These are phyloP conservation scores for Knoxia roxburghii DNA, from an alignment of 257 asterid species.

Conservation along the genomic window DNA sequence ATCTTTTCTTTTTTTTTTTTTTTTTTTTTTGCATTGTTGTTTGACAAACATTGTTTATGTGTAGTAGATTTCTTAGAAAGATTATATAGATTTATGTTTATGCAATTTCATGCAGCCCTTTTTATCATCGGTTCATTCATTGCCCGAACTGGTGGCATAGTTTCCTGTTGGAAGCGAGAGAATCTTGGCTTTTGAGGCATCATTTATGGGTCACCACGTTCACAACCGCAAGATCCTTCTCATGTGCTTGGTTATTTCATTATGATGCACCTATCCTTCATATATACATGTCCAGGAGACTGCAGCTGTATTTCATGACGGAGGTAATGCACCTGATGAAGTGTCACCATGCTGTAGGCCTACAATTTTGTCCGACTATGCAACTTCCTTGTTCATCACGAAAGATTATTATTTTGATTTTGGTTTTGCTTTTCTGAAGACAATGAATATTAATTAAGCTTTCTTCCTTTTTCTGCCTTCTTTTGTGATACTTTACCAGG, in stretches of 20 bases:
- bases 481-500: background rate
- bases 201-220: background rate
- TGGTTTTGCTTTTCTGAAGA: background rate
- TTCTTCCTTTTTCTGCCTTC: background rate
- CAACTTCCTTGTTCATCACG: constrained; percentile 3
- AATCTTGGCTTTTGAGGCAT: background rate
- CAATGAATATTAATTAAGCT: background rate
- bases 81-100: background rate
- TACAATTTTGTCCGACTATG: constrained; percentile 10
- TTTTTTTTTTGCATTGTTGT: constrained; percentile 7
- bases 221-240: background rate
- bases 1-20: too few species aligned
- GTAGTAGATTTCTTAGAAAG: background rate
- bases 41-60: background rate
- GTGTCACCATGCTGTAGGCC: constrained; percentile 4
- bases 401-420: background rate
- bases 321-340: constrained; percentile 1
- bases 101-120: background rate
- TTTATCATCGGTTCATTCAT: background rate
- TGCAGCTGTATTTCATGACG: background rate
- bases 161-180: background rate
- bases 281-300: background rate
- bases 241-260: background rate
- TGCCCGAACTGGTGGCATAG: background rate
- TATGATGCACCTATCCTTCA: background rate